Conservation (phyloP, 495 filamentous ascomycete species). For the Choiromyces venosus region DNA sequence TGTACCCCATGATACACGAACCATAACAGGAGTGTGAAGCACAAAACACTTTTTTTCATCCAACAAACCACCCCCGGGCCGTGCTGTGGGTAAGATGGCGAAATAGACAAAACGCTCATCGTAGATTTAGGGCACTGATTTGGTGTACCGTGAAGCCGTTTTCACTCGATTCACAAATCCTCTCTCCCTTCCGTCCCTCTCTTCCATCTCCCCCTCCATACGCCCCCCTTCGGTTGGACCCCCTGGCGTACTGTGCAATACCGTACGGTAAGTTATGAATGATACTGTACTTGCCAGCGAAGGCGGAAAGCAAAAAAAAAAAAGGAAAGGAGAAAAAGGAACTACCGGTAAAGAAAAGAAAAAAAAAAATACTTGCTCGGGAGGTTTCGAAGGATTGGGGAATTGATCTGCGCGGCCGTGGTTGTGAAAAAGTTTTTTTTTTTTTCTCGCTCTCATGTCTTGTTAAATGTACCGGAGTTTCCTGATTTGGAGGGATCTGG, state of each 20-base stretch:
- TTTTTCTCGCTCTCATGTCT: not conserved
- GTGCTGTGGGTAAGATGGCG: not conserved
- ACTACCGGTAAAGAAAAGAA: too few species aligned
- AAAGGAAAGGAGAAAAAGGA: not conserved
- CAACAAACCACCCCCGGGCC: not conserved
- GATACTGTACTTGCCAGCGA: not conserved
- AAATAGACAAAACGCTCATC: not conserved
- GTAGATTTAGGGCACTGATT: not conserved
- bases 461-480: not conserved
- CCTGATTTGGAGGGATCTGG: not conserved
- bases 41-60: not conserved
- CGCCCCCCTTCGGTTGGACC: not conserved
- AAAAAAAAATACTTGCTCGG: not conserved
- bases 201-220: too few species aligned
- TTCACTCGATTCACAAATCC: not conserved
- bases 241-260: not conserved
- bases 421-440: not conserved
- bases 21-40: not conserved
- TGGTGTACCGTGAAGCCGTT: not conserved
- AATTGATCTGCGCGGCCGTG: not conserved
- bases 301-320: not conserved
- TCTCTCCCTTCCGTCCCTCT: too few species aligned
- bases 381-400: not conserved
- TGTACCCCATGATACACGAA: not conserved
- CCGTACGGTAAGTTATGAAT: too few species aligned